Conservation (phyloP, 2,329 filamentous ascomycete species). For the Aspergillus glaucus region DNA sequence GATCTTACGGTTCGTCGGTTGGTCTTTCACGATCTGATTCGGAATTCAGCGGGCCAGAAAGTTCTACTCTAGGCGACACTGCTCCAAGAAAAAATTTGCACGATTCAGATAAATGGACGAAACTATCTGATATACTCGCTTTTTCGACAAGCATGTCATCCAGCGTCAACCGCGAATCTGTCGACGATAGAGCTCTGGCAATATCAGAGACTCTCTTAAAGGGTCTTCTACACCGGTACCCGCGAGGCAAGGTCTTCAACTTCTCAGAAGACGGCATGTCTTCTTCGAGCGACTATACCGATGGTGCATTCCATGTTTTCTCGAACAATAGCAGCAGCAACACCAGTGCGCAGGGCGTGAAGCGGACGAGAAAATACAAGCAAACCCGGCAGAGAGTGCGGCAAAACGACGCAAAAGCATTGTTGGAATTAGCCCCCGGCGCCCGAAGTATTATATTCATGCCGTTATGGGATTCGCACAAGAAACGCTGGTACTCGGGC, state of each 20-base stretch:
- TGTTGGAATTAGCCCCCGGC: slow-evolving; percentile 17
- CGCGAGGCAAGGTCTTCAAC: slow-evolving; percentile 43
- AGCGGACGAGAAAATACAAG: slow-evolving; percentile 5
- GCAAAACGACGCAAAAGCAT: slow-evolving; percentile 11
- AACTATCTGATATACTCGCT: slow-evolving; percentile 9
- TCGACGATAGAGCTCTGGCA: slow-evolving; percentile 8
- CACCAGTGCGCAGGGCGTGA: background rate
- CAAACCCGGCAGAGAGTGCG: slow-evolving; percentile 8
- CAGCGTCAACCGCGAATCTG: slow-evolving; percentile 21
- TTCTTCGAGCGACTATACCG: slow-evolving; percentile 15
- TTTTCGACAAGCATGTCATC: slow-evolving; percentile 6
- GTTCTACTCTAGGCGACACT: background rate
- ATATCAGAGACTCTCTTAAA: slow-evolving; percentile 38
- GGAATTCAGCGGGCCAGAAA: background rate
- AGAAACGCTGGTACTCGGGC: slow-evolving; percentile 25
- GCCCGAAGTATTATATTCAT: slow-evolving; percentile 24
- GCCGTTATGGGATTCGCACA: slow-evolving; percentile 30
- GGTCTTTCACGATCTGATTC: background rate
- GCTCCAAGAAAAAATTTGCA: no score
- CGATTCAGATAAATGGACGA: background rate
- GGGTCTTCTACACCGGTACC: slow-evolving; percentile 40
- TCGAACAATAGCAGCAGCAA: background rate
- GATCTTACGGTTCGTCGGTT: background rate
- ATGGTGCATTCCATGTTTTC: slow-evolving; percentile 4
- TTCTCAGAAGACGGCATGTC: slow-evolving; percentile 37